Conservation (phyloP, 208 protist species). For the Leishmania braziliensis region DNA sequence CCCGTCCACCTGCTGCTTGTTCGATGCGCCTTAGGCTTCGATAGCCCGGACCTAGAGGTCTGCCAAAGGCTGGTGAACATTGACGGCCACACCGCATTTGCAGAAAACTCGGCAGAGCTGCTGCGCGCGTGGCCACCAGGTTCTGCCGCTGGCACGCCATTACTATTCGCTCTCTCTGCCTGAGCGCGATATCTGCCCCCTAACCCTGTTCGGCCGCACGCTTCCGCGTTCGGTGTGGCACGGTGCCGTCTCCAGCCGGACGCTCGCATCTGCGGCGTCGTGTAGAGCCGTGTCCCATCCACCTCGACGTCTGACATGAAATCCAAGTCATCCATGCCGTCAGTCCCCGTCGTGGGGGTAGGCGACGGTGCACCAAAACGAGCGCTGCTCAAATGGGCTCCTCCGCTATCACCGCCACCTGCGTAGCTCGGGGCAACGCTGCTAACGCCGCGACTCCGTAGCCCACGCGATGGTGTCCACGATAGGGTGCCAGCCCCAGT, state of each 20-base stretch:
- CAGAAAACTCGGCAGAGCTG: neutral
- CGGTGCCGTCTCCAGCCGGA: slow-evolving; percentile 25
- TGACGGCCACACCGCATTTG: neutral
- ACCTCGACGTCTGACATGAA: slow-evolving; percentile 33
- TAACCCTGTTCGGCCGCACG: neutral
- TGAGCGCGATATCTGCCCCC: neutral
- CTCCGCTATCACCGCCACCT: neutral
- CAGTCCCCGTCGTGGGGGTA: neutral
- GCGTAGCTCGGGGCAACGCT: neutral
- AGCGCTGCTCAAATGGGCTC: neutral
- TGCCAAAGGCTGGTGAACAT: slow-evolving; percentile 9
- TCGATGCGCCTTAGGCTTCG: neutral
- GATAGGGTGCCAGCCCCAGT: neutral
- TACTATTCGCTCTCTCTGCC: neutral
- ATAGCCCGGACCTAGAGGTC: neutral
- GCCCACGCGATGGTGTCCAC: slow-evolving; percentile 4
- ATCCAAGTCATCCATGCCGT: slow-evolving; percentile 19
- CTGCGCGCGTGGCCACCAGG: neutral
- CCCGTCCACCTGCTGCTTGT: neutral
- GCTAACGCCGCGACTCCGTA: slow-evolving; percentile 1
- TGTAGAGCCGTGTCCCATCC: slow-evolving; percentile 14
- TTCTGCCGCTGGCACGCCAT: neutral
- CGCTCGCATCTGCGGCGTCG: slow-evolving; percentile 19
- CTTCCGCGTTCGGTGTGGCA: neutral
- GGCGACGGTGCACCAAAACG: neutral